phyloP scores from a whole-genome alignment of 2,329 filamentous ascomycete species.

The Claviceps arundinis region DNA sequence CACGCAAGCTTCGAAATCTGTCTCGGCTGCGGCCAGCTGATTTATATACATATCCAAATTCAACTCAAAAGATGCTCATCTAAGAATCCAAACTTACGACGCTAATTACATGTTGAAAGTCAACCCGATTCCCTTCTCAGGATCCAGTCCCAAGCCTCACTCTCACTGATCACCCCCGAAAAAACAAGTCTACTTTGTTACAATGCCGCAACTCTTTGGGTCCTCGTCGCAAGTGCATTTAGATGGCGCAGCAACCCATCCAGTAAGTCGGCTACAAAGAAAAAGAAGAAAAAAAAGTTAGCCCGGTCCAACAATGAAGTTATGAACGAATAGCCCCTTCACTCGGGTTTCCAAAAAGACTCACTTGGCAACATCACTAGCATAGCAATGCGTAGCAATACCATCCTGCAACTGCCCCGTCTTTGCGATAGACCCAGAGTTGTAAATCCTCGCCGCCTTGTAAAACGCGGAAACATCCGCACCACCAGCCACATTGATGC shows the following conservation, averaged over 20 bases:
- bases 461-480: slow-evolving; percentile 20
- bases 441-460: slow-evolving; percentile 34
- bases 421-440: slow-evolving; percentile 28
- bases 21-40: no score
- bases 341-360: background rate
- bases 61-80: no score
- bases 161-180: no score
- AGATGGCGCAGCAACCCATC: slow-evolving; percentile 9
- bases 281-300: background rate
- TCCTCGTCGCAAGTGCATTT: slow-evolving; percentile 11
- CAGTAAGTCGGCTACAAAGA: slow-evolving; percentile 8
- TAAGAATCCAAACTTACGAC: no score
- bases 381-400: slow-evolving; percentile 35
- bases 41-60: no score
- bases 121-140: no score
- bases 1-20: no score
- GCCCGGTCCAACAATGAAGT: background rate
- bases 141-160: no score
- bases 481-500: slow-evolving; percentile 17
- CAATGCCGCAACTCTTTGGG: slow-evolving; percentile 8
- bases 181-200: background rate
- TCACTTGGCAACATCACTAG: slow-evolving; percentile 29
- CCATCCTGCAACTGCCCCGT: slow-evolving; percentile 23
- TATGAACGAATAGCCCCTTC: background rate
- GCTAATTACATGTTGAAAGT: no score